Base-by-base conservation (phyloP, 345 rosid genomes). In the Balakata baccata region DNA sequence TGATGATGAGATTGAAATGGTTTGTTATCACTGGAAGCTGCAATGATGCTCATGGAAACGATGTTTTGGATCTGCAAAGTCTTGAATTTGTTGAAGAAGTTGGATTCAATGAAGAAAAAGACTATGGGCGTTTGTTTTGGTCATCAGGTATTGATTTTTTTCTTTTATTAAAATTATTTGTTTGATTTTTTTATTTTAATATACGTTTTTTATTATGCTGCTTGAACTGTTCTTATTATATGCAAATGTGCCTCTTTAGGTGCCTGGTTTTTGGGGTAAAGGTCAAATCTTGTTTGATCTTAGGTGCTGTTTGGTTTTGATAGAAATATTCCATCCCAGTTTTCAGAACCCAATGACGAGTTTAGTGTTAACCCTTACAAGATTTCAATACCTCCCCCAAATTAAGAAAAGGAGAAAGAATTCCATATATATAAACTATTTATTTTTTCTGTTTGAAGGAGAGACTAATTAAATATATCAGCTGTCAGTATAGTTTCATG, bases 91-190 rank as follows among this genome's bases (percentile, higher is more conserved):
- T 54, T 90, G 78, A 83, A 68, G 75, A 84, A 63, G 65, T 62
- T 88, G 82, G 84, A 88, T 75, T 79, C 82, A 17, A 47, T 76
- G 82, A 79, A 85, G 73, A 90, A 83, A 62, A 88, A 75, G 66
- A 73, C 88, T 74, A 89, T 88, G 0, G 93, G 96, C 11, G 81
- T 90, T 66, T 88, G 96, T 83, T 90, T 90, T 58, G 92, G 96
- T n/a, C 91, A 86, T 69, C 91, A 90, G 96, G 96, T 90, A 84
- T 34, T 45, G 47, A 0, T 4, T 1, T 69, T n/a, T 2, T 6
- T 12, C 29, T 7, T 22, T 14, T 54, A 16, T 34, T 11, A 3
- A 0, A 45, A 16, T 14, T 6, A 43, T n/a, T n/a, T n/a, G n/a
- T n/a, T n/a, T n/a, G n/a, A n/a, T n/a, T n/a, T n/a, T n/a, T 7